A percentile compares a stretch with the other conserved stretches of the same genome.
phyloP scores from a whole-genome alignment of 1,284 basidiomycete species.

The Somion occarium region DNA sequence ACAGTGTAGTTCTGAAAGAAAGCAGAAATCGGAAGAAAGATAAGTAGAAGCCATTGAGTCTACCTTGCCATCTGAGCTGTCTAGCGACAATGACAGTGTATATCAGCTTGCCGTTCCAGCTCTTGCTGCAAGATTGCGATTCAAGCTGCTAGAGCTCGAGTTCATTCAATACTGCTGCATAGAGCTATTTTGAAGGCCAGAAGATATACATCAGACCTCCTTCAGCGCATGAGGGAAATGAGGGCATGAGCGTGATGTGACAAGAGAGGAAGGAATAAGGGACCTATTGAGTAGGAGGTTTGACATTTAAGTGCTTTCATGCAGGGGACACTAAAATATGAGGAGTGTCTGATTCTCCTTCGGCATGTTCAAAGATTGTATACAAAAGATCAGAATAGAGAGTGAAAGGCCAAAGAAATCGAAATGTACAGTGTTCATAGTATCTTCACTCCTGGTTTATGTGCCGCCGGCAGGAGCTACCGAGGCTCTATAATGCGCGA shows the following conservation, averaged over 20 bases:
- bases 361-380: constrained; percentile 69
- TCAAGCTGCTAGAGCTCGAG: constrained; percentile 65
- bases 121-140: constrained; percentile 58
- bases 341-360: constrained; percentile 54
- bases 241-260: constrained; percentile 65
- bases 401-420: background rate
- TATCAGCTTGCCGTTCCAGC: constrained; percentile 52
- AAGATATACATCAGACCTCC: constrained; percentile 80
- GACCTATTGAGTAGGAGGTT: constrained; percentile 24
- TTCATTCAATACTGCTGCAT: constrained; percentile 50
- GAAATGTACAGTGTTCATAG: constrained; percentile 64
- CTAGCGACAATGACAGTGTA: constrained; percentile 56
- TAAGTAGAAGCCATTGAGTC: constrained; percentile 64
- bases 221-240: constrained; percentile 65
- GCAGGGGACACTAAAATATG: constrained; percentile 56
- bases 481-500: constrained; percentile 77
- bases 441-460: constrained; percentile 71
- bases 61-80: constrained; percentile 62
- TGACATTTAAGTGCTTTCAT: constrained; percentile 40
- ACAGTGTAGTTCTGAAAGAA: constrained; percentile 84
- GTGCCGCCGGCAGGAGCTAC: constrained; percentile 77
- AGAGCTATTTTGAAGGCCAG: constrained; percentile 75
- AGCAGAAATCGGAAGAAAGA: constrained; percentile 66
- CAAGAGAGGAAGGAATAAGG: constrained; percentile 56
- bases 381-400: background rate